Conservation (phyloP, 345 rosid genomes). For the Syzygium aromaticum region DNA sequence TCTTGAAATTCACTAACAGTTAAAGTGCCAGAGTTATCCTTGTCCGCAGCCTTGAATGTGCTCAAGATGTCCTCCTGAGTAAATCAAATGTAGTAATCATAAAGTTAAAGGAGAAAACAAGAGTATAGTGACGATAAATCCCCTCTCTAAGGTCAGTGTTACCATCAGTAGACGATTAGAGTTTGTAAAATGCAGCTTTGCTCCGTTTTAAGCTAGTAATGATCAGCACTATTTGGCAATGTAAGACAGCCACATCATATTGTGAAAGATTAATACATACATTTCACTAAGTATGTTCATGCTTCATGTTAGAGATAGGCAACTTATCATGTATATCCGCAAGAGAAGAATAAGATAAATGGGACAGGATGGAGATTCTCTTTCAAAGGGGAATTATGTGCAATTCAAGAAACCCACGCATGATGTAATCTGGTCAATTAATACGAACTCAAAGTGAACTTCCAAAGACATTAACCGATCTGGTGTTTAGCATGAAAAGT, state of each 20-base stretch:
- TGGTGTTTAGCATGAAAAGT: neutral
- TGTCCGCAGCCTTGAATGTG: conserved; percentile 82
- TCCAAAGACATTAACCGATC: neutral
- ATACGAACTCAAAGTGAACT: no score
- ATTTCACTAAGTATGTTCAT: neutral
- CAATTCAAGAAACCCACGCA: neutral
- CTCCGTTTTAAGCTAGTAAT: neutral
- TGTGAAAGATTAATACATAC: neutral
- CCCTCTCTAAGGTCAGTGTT: neutral
- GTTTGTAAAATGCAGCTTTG: neutral
- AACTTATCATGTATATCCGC: neutral
- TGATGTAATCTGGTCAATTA: neutral
- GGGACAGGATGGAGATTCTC: neutral
- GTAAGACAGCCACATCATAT: neutral
- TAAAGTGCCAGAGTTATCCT: conserved; percentile 75
- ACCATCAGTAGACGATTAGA: neutral
- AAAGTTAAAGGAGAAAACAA: neutral
- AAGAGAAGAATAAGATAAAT: neutral
- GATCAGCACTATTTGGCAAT: neutral
- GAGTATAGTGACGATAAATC: neutral
- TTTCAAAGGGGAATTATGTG: neutral
- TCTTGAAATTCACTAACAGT: conserved; percentile 62
- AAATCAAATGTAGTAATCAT: neutral
- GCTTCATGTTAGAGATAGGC: neutral
- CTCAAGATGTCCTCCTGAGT: conserved; percentile 56